phyloP scores from a whole-genome alignment of 1,284 basidiomycete genomes.

The Cystobasidiaceae sp. region DNA sequence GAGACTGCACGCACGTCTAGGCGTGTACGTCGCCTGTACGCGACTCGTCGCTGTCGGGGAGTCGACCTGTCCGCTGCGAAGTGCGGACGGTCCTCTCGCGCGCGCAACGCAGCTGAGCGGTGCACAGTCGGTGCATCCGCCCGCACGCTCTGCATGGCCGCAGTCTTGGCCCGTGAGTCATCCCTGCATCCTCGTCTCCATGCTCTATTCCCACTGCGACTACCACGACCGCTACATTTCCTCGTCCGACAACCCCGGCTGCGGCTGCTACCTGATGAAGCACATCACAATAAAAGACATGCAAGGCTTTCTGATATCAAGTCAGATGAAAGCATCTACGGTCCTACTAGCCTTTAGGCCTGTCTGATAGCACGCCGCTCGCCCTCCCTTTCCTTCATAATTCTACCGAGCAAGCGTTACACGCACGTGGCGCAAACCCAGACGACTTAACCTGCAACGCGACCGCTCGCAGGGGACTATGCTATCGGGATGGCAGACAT shows the following conservation, averaged over 20 bases:
- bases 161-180: background rate
- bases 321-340: conserved; percentile 10
- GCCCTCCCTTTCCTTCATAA: background rate
- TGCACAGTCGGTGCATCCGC: no score
- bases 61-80: no score
- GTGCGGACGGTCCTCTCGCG: no score
- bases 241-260: background rate
- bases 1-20: no score
- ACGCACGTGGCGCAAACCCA: no score
- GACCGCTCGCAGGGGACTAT: no score
- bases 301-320: conserved; percentile 30
- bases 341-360: conserved; percentile 22
- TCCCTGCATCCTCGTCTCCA: background rate
- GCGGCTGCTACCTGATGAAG: conserved; percentile 19
- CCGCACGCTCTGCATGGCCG: no score
- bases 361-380: conserved; percentile 2
- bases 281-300: conserved; percentile 22
- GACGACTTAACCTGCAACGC: no score
- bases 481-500: no score
- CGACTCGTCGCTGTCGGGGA: no score
- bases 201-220: background rate
- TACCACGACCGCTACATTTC: background rate
- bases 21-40: no score
- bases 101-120: no score
- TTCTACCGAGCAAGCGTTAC: background rate